Conservation (phyloP, 2,329 filamentous ascomycete genomes). For the Colletotrichum sp. region DNA sequence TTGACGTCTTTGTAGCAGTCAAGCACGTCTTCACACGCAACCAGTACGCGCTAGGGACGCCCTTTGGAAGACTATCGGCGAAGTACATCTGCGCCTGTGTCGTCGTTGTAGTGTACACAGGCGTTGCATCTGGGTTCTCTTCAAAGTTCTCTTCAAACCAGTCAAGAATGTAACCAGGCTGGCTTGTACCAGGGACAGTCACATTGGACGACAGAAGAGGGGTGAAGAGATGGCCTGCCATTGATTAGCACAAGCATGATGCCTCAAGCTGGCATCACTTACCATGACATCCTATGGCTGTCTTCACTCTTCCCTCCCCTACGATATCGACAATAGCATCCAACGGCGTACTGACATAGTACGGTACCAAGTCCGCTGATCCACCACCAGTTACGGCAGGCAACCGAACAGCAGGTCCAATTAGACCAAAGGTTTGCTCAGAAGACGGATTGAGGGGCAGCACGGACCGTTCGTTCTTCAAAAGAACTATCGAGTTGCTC, state of each 20-base stretch:
- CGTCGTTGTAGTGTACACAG: not conserved
- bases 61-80: not conserved
- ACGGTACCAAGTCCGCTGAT: slow-evolving; percentile 32
- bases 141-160: not conserved
- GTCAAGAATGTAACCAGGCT: not conserved
- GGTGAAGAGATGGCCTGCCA: not conserved
- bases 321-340: slow-evolving; percentile 31
- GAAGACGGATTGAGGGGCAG: slow-evolving; percentile 52
- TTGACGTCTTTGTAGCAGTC: slow-evolving; percentile 15
- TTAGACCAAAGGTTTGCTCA: slow-evolving; percentile 32
- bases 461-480: slow-evolving; percentile 66
- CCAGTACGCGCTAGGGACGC: not conserved
- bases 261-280: not conserved
- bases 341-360: slow-evolving; percentile 33
- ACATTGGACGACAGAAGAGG: not conserved
- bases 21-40: slow-evolving; percentile 17
- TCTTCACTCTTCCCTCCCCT: not conserved
- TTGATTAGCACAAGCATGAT: not conserved
- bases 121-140: not conserved
- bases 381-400: slow-evolving; percentile 34
- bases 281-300: not conserved
- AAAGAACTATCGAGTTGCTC: slow-evolving; percentile 65
- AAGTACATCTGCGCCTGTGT: not conserved
- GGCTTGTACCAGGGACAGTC: not conserved
- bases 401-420: slow-evolving; percentile 58